A percentile compares a stretch with the other conserved stretches of the same genome.
Evolutionary conservation across 768 basidiomycete genomes (phyloP).

Genomic region (Russula griseocarnosa): DNA sequence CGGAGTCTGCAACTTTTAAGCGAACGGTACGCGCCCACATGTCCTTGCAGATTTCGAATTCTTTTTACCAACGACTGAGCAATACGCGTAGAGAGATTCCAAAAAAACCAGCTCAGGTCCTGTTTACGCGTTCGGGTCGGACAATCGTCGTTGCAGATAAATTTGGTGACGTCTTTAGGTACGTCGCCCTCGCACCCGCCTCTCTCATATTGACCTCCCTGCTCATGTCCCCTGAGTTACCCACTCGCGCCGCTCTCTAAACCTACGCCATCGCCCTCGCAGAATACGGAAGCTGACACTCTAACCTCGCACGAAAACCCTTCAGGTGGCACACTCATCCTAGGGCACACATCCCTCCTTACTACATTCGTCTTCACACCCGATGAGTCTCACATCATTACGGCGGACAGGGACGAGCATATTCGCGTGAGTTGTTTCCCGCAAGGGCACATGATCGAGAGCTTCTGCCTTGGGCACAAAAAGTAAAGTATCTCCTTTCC

Average conservation of each 20-base stretch:
- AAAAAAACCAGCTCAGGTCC: slow-evolving; percentile 73
- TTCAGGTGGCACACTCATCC: slow-evolving; percentile 62
- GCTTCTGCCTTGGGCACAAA: slow-evolving; percentile 79
- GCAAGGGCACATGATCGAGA: slow-evolving; percentile 78
- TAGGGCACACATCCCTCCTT: slow-evolving; percentile 87
- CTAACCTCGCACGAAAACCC: slow-evolving; percentile 63
- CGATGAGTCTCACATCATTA: slow-evolving; percentile 73
- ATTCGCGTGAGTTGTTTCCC: slow-evolving; percentile 90
- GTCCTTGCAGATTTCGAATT: not conserved
- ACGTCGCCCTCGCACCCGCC: slow-evolving; percentile 19
- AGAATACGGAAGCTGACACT: slow-evolving; percentile 29
- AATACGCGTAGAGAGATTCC: slow-evolving; percentile 59
- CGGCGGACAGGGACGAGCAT: slow-evolving; percentile 94
- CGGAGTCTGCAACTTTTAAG: slow-evolving; percentile 51
- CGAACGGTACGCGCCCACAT: slow-evolving; percentile 49
- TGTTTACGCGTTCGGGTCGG: slow-evolving; percentile 55
- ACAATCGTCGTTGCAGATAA: slow-evolving; percentile 86
- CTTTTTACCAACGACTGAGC: slow-evolving; percentile 1
- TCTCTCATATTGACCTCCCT: not conserved
- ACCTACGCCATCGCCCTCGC: slow-evolving; percentile 8
- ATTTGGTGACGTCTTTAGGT: slow-evolving; percentile 92
- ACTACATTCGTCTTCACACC: slow-evolving; percentile 64
- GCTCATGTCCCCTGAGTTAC: slow-evolving; percentile 26
- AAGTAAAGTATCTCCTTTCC: slow-evolving; percentile 45
- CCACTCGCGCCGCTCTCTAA: slow-evolving; percentile 23